These are phyloP conservation scores for Xylaria sp. DNA, from an alignment of 495 filamentous ascomycete genomes.

Conservation along the genomic window DNA sequence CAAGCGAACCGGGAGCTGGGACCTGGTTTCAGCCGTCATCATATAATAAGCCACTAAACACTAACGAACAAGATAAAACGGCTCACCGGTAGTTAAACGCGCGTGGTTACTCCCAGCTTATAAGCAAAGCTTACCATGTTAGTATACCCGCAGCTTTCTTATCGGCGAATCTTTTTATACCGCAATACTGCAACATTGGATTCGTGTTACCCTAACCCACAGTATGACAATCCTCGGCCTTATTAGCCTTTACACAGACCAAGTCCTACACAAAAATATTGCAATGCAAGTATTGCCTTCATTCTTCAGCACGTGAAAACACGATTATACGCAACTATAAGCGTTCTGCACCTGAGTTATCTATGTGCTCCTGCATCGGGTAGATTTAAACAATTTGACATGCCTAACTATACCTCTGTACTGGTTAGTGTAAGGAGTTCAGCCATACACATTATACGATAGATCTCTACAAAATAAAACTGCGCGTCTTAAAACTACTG, in stretches of 20 bases:
- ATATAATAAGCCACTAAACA: not conserved
- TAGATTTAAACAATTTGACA: not conserved
- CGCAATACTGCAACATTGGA: not conserved
- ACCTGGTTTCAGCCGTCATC: not conserved
- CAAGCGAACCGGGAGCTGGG: not conserved
- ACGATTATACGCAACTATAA: not conserved
- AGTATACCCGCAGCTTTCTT: not conserved
- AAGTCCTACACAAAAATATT: not conserved
- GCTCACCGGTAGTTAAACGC: not conserved
- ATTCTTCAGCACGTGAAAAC: not conserved
- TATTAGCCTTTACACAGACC: not conserved
- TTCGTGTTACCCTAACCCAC: too few relatives aligned
- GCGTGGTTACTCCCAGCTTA: not conserved
- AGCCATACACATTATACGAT: not conserved
- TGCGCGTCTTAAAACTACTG: not conserved
- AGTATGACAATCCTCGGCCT: not conserved
- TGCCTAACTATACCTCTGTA: not conserved
- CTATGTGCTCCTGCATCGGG: not conserved
- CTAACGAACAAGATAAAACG: not conserved
- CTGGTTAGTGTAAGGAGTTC: not conserved
- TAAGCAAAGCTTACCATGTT: not conserved
- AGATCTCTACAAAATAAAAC: not conserved
- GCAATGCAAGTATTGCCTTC: not conserved
- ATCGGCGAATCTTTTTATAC: not conserved
- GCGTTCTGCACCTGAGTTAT: not conserved